Conservation (phyloP, 352 stramenopile genomes). For the Globisporangium abappressorium region DNA sequence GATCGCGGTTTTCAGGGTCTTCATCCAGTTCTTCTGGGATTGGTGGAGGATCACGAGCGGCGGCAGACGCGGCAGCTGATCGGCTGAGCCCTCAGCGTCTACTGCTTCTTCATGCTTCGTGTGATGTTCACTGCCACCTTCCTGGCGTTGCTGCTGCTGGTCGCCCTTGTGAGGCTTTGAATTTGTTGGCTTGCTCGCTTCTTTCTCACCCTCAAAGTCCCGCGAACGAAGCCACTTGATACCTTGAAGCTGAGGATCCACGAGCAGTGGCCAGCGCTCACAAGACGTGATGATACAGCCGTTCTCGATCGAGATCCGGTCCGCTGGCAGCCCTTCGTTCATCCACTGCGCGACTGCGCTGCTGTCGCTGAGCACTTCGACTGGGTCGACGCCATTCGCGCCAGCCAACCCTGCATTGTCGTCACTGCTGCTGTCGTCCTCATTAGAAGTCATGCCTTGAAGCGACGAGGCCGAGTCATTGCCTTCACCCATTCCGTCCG, state of each 20-base stretch:
- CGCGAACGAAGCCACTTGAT: conserved; percentile 81
- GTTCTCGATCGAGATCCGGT: conserved; percentile 92
- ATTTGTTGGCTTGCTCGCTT: background rate
- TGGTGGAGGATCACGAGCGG: conserved; percentile 70
- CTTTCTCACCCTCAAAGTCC: conserved; percentile 30
- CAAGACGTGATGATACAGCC: conserved; percentile 90
- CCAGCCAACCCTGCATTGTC: background rate
- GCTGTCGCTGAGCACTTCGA: conserved; percentile 85
- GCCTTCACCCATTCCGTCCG: background rate
- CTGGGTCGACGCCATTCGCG: conserved; percentile 59
- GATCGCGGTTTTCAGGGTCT: conserved; percentile 73
- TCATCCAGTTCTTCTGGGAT: conserved; percentile 77
- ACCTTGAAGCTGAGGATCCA: conserved; percentile 89
- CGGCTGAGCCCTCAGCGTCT: background rate
- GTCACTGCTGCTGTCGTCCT: background rate
- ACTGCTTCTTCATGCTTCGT: background rate
- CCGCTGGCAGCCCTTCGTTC: conserved; percentile 88
- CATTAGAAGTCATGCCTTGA: background rate
- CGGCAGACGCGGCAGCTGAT: conserved; percentile 7
- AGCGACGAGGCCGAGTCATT: conserved; percentile 6
- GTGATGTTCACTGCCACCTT: background rate
- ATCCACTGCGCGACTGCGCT: conserved; percentile 88
- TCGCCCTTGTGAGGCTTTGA: background rate
- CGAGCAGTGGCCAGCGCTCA: conserved; percentile 85
- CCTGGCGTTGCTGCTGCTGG: background rate